Conservation (phyloP, 1,284 basidiomycete species). For the Neotropicomus parvogracilis region DNA sequence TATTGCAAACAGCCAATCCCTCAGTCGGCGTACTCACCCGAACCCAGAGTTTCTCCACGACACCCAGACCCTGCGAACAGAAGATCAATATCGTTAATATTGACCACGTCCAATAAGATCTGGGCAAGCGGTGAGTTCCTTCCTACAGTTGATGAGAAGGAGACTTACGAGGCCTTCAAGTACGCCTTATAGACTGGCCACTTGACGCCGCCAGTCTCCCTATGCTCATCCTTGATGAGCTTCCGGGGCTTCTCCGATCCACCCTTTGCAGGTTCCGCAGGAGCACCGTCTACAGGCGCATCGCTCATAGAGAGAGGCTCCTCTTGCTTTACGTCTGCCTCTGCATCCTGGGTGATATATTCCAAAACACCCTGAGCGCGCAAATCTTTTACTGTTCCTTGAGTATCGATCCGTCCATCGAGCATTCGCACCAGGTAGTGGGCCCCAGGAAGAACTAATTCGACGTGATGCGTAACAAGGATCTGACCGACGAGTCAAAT, state of each 20-base stretch:
- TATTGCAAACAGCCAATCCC: neutral
- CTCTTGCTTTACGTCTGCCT: slow-evolving; percentile 23
- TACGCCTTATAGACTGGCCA: slow-evolving; percentile 64
- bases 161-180: slow-evolving; percentile 49
- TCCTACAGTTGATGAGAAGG: neutral
- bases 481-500: slow-evolving; percentile 34
- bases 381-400: slow-evolving; percentile 52
- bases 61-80: slow-evolving; percentile 35
- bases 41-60: slow-evolving; percentile 57
- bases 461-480: slow-evolving; percentile 64
- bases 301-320: slow-evolving; percentile 17
- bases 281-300: slow-evolving; percentile 13
- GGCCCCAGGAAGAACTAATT: slow-evolving; percentile 55
- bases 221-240: slow-evolving; percentile 53
- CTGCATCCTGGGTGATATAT: slow-evolving; percentile 38
- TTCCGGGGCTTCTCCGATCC: slow-evolving; percentile 45
- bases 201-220: slow-evolving; percentile 61
- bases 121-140: slow-evolving; percentile 22
- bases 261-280: slow-evolving; percentile 13
- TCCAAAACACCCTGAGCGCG: slow-evolving; percentile 47
- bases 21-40: slow-evolving; percentile 12
- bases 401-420: slow-evolving; percentile 56
- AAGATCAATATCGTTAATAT: slow-evolving; percentile 37
- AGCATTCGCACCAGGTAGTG: slow-evolving; percentile 59
- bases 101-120: slow-evolving; percentile 51